These are phyloP conservation scores for Metroxylon sagu DNA, from an alignment of 176 grass and related monocot genomes.

Conservation along the genomic window DNA sequence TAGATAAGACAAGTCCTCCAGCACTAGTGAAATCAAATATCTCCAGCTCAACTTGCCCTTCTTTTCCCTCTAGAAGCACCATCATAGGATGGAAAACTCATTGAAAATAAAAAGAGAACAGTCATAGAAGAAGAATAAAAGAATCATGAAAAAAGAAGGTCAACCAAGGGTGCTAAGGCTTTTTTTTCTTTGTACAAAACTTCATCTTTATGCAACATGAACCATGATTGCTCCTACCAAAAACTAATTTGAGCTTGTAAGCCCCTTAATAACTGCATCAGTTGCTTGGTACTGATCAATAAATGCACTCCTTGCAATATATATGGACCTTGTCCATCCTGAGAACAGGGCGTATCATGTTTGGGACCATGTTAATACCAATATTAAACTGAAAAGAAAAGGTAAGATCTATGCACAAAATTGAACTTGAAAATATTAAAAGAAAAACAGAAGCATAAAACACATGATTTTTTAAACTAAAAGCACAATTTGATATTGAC, in stretches of 20 bases:
- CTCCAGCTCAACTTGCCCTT: constrained; percentile 63
- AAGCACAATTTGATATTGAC: no score
- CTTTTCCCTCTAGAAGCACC: constrained; percentile 61
- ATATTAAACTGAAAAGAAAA: no score
- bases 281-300: constrained; percentile 89
- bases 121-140: neutral
- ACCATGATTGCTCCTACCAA: constrained; percentile 41
- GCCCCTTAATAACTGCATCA: constrained; percentile 88
- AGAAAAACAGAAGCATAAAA: no score
- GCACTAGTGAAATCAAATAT: constrained; percentile 85
- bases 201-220: neutral
- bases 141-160: neutral
- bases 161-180: neutral
- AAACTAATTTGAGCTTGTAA: constrained; percentile 90
- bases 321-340: constrained; percentile 97
- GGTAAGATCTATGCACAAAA: no score
- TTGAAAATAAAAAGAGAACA: neutral
- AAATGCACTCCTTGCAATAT: constrained; percentile 86
- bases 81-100: neutral
- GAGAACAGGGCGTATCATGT: constrained; percentile 18
- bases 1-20: constrained; percentile 86
- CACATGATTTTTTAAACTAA: no score
- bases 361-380: neutral
- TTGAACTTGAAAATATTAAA: no score
- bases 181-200: no score